A percentile compares a stretch with the other conserved stretches of the same genome.
Evolutionary conservation across 2,329 filamentous ascomycete species (phyloP).

Genomic region (Colletotrichum lindemuthianum): DNA sequence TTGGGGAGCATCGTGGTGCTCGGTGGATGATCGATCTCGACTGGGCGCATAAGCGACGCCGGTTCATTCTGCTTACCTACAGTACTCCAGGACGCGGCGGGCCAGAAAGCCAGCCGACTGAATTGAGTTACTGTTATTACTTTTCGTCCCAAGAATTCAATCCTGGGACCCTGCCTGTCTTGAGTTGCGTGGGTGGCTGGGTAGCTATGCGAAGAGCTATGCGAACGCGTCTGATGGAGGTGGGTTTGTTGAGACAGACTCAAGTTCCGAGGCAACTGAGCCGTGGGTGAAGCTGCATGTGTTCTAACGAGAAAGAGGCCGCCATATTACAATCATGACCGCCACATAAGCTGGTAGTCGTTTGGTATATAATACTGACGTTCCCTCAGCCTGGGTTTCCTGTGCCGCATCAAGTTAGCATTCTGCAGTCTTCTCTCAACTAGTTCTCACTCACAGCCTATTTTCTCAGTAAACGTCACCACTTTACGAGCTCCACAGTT

Average conservation of each 20-base stretch:
- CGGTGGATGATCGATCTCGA: slow-evolving; percentile 16
- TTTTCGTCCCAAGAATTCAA: slow-evolving; percentile 20
- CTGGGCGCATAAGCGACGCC: slow-evolving; percentile 7
- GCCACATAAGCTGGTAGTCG: slow-evolving; percentile 12
- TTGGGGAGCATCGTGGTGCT: slow-evolving; percentile 12
- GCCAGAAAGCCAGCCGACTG: slow-evolving; percentile 1
- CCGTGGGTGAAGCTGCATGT: slow-evolving; percentile 29
- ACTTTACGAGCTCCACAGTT: slow-evolving; percentile 15
- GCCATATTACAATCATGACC: slow-evolving; percentile 13
- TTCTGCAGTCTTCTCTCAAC: not conserved
- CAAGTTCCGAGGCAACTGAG: slow-evolving; percentile 31
- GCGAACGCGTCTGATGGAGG: slow-evolving; percentile 21
- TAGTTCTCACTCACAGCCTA: slow-evolving; percentile 4
- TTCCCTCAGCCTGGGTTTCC: not conserved
- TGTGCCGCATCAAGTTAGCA: not conserved
- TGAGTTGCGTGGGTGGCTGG: slow-evolving; percentile 11
- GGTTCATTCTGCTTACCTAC: slow-evolving; percentile 15
- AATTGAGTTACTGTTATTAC: not conserved
- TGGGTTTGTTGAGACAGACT: slow-evolving; percentile 27
- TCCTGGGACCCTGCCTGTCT: slow-evolving; percentile 23
- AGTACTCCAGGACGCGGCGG: not conserved
- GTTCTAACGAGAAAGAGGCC: slow-evolving; percentile 19
- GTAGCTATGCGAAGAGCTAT: slow-evolving; percentile 33
- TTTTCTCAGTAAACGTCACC: slow-evolving; percentile 23
- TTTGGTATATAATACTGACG: slow-evolving; percentile 23